phyloP scores from a whole-genome alignment of 768 basidiomycete genomes.

The Roridomyces roridus region DNA sequence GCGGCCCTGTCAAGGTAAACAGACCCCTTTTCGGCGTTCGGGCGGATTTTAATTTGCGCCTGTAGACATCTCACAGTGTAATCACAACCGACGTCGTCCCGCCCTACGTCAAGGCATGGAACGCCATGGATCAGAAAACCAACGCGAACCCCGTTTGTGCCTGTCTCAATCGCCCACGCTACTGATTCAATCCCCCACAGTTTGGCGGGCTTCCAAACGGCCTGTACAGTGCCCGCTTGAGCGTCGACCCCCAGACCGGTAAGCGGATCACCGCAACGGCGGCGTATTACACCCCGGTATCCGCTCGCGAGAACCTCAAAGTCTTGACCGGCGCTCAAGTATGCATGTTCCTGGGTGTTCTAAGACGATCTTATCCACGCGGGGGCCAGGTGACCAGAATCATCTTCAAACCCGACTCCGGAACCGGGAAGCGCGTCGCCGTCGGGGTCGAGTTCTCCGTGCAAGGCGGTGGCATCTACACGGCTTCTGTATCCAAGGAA shows the following conservation, averaged over 20 bases:
- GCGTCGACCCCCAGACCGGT: slow-evolving; percentile 2
- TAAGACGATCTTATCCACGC: no score
- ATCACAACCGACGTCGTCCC: neutral
- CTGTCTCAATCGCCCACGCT: neutral
- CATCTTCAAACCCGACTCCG: slow-evolving; percentile 1
- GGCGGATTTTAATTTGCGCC: neutral
- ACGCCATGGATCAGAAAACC: neutral
- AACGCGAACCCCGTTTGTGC: slow-evolving; percentile 10
- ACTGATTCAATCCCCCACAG: neutral
- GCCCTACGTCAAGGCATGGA: slow-evolving; percentile 10
- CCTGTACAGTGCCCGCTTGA: neutral
- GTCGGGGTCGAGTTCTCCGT: slow-evolving; percentile 5
- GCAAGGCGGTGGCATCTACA: neutral
- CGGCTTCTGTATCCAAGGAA: slow-evolving; percentile 2
- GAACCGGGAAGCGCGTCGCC: neutral
- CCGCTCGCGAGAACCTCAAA: slow-evolving; percentile 4
- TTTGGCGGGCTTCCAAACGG: slow-evolving; percentile 1
- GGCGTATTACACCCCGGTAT: slow-evolving; percentile 3
- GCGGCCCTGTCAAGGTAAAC: slow-evolving; percentile 7
- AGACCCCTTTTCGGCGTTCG: no score
- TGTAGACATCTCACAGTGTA: neutral
- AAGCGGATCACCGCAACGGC: slow-evolving; percentile 1
- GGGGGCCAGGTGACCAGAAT: slow-evolving; percentile 18
- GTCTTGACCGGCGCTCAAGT: slow-evolving; percentile 7
- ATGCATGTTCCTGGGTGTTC: no score